Base-by-base conservation (phyloP, 2,329 filamentous ascomycete genomes). In the Fragosphaeria purpurea region DNA sequence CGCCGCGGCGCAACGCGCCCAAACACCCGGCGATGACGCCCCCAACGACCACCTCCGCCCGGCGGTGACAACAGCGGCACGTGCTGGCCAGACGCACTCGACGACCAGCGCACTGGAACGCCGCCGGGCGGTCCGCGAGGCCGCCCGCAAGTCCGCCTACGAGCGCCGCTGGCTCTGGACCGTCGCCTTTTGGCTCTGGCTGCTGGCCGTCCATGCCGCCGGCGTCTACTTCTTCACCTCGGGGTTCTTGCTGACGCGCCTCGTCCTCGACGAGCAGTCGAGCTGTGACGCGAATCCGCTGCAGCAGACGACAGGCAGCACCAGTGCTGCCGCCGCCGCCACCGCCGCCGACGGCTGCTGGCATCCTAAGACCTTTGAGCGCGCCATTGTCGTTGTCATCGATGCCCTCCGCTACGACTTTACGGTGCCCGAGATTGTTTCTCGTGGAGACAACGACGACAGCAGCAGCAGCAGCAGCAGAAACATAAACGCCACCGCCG, bases 371-470 rank as follows among this genome's bases (percentile, higher is more conserved):
- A 87, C 82, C 2, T 98, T 97, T 63, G 80, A 95, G 55, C 93
- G 90, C 64, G 90, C 91, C 9, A 83, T 98, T 44, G 78, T 98
- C 31, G 79, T 98, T 50, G 72, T 98, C 47, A 85, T 98, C 52
- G 93, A 98, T 66, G 93, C 93, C 48, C 75, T 98, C 52, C 85
- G 93, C 53, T 98, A 98, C 68, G 93, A 98, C 67, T 98, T 98
- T 60, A 94, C 91, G 0, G 80, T 97, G 9, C 93, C 93, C 1
- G 22, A 22, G 22, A 22, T 22, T 22, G 22, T 22, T 22, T 22
- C 22, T 22, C 22, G 3, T 22, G 22, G 3, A 22, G 22, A 22
- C 2, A 83, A 85, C 53, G 69, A 73, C 43, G 70, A 78, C 51
- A 67, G 74, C 58, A 32, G 13, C 44, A 34, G 30, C 22, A 38